Percentiles rank a stretch among this genome's conserved stretches.
These are phyloP conservation scores for Oryza brachyantha DNA, from an alignment of 176 grass and related monocot genomes.

Conservation along the genomic window DNA sequence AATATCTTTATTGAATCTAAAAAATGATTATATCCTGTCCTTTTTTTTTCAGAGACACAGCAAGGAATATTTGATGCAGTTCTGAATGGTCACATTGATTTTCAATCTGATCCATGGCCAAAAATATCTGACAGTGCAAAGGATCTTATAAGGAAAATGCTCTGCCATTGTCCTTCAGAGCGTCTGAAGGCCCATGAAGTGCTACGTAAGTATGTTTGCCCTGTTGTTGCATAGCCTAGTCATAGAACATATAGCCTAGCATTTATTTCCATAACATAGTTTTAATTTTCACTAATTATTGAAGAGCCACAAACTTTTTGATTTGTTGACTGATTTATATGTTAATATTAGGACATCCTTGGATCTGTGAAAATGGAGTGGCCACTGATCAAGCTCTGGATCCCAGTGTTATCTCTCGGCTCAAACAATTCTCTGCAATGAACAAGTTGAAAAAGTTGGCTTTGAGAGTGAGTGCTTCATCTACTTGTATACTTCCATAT, in stretches of 20 bases:
- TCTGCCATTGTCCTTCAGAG: conserved; percentile 60
- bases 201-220: conserved; percentile 56
- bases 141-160: conserved; percentile 92
- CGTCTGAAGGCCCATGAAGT: conserved; percentile 92
- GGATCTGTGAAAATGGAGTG: conserved; percentile 82
- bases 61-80: conserved; percentile 98
- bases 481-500: conserved; percentile 3
- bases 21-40: conserved; percentile 13
- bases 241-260: neutral
- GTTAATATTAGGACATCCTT: conserved; percentile 67
- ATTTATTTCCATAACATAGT: neutral
- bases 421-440: conserved; percentile 89
- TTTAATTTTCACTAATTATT: neutral
- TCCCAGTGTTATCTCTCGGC: conserved; percentile 73
- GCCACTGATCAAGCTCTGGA: conserved; percentile 62
- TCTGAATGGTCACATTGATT: conserved; percentile 86
- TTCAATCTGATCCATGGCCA: conserved; percentile 81
- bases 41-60: conserved; percentile 57
- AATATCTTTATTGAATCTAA: conserved; percentile 21
- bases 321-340: neutral
- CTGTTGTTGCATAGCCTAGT: conserved; percentile 6
- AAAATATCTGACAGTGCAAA: conserved; percentile 90
- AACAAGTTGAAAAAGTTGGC: conserved; percentile 92
- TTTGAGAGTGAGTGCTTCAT: conserved; percentile 59
- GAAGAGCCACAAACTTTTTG: neutral